These are phyloP conservation scores for Aspergillus avenaceus DNA, from an alignment of 495 filamentous ascomycete species.

Conservation along the genomic window DNA sequence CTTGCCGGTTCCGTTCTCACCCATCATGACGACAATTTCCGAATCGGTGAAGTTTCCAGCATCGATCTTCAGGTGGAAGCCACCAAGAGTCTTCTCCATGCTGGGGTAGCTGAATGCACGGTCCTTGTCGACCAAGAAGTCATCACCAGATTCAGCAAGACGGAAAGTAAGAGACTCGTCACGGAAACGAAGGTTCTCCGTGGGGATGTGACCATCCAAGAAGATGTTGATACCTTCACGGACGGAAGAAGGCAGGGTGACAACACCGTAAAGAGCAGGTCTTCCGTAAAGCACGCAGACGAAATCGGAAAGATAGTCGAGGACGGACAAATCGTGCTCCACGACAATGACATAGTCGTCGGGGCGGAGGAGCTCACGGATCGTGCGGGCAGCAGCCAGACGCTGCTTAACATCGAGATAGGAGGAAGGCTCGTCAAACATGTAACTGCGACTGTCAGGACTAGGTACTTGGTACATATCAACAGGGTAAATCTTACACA, in stretches of 20 bases:
- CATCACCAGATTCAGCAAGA: slow-evolving; percentile 86
- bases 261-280: slow-evolving; percentile 95
- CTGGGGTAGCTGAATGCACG: slow-evolving; percentile 81
- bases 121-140: slow-evolving; percentile 79
- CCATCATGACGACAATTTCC: slow-evolving; percentile 99
- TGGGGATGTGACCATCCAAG: slow-evolving; percentile 94
- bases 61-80: slow-evolving; percentile 81
- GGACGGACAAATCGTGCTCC: slow-evolving; percentile 96
- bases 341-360: slow-evolving; percentile 98
- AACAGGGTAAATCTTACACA: slow-evolving; percentile 55
- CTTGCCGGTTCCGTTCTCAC: slow-evolving; percentile 93
- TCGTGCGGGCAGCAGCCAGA: slow-evolving; percentile 85
- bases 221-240: slow-evolving; percentile 99
- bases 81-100: slow-evolving; percentile 92
- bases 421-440: slow-evolving; percentile 99
- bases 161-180: slow-evolving; percentile 97
- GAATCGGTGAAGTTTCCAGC: slow-evolving; percentile 89
- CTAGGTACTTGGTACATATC: background rate
- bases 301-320: slow-evolving; percentile 97
- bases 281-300: slow-evolving; percentile 95
- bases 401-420: slow-evolving; percentile 99
- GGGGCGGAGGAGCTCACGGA: slow-evolving; percentile 79
- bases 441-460: slow-evolving; percentile 59
- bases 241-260: slow-evolving; percentile 93
- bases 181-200: slow-evolving; percentile 96